Conservation (phyloP, 2,329 filamentous ascomycete species). For the Calonectria naviculata region DNA sequence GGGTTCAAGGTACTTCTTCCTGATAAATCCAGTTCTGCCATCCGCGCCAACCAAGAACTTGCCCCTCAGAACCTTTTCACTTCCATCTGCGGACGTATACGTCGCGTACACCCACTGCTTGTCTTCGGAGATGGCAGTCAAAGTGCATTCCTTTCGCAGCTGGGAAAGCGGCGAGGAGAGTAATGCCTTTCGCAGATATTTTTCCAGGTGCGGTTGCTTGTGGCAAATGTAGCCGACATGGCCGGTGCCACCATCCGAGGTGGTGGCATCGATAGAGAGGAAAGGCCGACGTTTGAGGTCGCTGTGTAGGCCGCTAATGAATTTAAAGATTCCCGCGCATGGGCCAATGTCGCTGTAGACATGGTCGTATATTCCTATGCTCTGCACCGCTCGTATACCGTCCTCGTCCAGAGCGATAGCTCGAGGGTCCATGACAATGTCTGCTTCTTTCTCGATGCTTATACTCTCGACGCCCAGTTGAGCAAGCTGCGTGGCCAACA, state of each 20-base stretch:
- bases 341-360: conserved; percentile 35
- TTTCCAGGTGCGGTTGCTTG: conserved; percentile 17
- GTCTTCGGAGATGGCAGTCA: background rate
- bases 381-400: conserved; percentile 40
- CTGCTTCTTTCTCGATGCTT: conserved; percentile 40
- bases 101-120: background rate
- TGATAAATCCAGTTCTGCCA: background rate
- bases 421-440: conserved; percentile 41
- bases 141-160: background rate
- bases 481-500: conserved; percentile 33
- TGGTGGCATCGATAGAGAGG: conserved; percentile 6
- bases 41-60: background rate
- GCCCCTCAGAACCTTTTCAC: background rate
- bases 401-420: conserved; percentile 46
- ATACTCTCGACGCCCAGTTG: conserved; percentile 24
- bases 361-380: conserved; percentile 34
- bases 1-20: conserved; percentile 2
- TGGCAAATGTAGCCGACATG: conserved; percentile 38
- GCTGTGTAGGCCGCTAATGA: background rate
- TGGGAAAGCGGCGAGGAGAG: background rate
- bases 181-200: background rate
- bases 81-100: background rate
- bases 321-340: background rate
- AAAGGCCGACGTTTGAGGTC: background rate
- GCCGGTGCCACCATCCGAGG: conserved; percentile 38